Evolutionary conservation across 148 eudicot species (phyloP).

Genomic region (Camellia granthamiana): DNA sequence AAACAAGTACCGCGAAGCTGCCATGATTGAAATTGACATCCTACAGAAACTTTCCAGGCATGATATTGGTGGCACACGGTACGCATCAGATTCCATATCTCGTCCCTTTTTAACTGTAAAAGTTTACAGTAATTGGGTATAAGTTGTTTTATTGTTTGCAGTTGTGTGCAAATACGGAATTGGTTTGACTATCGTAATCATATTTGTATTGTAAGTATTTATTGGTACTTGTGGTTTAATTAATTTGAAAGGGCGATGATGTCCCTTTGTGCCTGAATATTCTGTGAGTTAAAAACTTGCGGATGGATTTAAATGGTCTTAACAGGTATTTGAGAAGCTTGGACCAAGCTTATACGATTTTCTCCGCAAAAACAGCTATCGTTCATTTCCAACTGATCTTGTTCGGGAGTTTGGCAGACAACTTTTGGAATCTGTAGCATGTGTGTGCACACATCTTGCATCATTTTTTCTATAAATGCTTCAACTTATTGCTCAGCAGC

Average conservation of each 20-base stretch:
- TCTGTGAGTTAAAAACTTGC: slow-evolving; percentile 43
- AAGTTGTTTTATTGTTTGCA: slow-evolving; percentile 68
- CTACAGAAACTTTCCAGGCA: slow-evolving; percentile 47
- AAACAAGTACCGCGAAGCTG: slow-evolving; percentile 58
- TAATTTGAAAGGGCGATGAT: slow-evolving; percentile 25
- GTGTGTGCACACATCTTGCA: slow-evolving; percentile 47
- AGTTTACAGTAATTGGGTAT: slow-evolving; percentile 35
- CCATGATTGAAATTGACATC: slow-evolving; percentile 59
- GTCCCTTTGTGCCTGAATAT: slow-evolving; percentile 26
- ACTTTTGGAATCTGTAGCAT: slow-evolving; percentile 69
- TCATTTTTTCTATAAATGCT: slow-evolving; percentile 14
- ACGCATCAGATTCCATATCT: slow-evolving; percentile 17
- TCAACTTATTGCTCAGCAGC: neutral
- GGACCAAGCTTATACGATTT: slow-evolving; percentile 70
- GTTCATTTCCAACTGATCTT: slow-evolving; percentile 66
- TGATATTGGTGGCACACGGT: slow-evolving; percentile 48
- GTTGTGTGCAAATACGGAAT: slow-evolving; percentile 99
- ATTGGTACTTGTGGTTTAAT: slow-evolving; percentile 29
- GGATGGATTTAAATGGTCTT: slow-evolving; percentile 40
- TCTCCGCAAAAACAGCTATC: slow-evolving; percentile 65
- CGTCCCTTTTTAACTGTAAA: slow-evolving; percentile 4
- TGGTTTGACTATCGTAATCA: slow-evolving; percentile 99
- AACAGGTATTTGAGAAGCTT: slow-evolving; percentile 72
- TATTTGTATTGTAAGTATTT: slow-evolving; percentile 97
- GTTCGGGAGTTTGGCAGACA: slow-evolving; percentile 69